phyloP scores from a whole-genome alignment of 2,329 filamentous ascomycete genomes.

The Zymoseptoria passerinii region DNA sequence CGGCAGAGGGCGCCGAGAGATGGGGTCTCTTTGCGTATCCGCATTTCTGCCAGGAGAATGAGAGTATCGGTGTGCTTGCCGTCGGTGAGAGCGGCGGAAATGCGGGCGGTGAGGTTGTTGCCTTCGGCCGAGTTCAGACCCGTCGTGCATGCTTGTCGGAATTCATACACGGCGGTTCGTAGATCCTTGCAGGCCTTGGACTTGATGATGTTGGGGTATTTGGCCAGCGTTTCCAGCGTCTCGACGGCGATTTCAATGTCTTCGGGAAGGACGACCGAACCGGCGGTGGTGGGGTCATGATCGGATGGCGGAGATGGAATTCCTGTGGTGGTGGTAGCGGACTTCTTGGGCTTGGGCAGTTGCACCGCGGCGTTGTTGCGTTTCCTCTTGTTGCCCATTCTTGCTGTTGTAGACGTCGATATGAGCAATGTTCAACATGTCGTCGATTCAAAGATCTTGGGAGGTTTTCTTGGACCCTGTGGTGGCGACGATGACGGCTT shows the following conservation, averaged over 20 bases:
- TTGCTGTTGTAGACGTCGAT: background rate
- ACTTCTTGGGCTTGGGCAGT: background rate
- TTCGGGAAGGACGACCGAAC: conserved; percentile 32
- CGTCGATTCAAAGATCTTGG: background rate
- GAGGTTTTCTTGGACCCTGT: background rate
- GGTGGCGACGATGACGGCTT: background rate
- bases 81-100: conserved; percentile 58
- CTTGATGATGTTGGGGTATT: conserved; percentile 57
- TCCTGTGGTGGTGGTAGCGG: background rate
- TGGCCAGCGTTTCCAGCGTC: conserved; percentile 50
- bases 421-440: background rate
- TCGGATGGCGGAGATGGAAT: conserved; percentile 4
- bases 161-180: conserved; percentile 59
- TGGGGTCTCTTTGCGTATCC: conserved; percentile 55
- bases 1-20: conserved; percentile 62
- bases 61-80: conserved; percentile 57
- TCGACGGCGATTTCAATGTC: conserved; percentile 61
- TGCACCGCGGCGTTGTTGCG: conserved; percentile 2
- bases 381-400: conserved; percentile 5
- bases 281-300: background rate
- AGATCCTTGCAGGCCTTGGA: conserved; percentile 60
- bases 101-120: conserved; percentile 57
- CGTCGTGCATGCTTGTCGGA: conserved; percentile 60
- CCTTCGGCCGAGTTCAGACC: conserved; percentile 52
- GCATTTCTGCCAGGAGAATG: conserved; percentile 61